Evolutionary conservation across 345 rosid species (phyloP).

Genomic region (Ceriops zippeliana): DNA sequence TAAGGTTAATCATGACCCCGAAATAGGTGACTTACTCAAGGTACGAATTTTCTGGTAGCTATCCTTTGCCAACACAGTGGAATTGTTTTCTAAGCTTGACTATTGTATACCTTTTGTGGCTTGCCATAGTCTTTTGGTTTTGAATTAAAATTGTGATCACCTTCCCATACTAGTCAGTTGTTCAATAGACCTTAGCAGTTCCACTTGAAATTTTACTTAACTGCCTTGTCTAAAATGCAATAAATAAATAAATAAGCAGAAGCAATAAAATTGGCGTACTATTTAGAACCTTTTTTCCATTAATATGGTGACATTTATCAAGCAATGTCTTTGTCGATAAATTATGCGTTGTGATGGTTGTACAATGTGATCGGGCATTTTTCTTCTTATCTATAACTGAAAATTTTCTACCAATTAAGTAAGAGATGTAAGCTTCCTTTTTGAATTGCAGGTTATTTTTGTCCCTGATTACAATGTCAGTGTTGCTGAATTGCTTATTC

Average conservation of each 20-base stretch:
- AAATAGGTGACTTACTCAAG: slow-evolving; percentile 71
- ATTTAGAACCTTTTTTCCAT: not conserved
- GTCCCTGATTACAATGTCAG: slow-evolving; percentile 84
- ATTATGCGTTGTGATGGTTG: not conserved
- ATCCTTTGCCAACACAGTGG: not conserved
- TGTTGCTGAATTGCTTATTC: slow-evolving; percentile 78
- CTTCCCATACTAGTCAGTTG: no score
- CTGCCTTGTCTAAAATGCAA: no score
- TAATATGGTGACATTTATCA: not conserved
- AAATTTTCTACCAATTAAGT: not conserved
- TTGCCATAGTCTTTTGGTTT: no score
- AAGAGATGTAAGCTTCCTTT: not conserved
- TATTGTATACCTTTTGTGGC: not conserved
- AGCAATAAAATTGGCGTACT: no score
- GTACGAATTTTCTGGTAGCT: slow-evolving; percentile 23
- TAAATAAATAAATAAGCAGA: no score
- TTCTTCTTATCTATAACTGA: not conserved
- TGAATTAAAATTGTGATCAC: no score
- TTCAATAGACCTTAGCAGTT: no score
- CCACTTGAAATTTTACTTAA: no score
- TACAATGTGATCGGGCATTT: not conserved
- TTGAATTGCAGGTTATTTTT: slow-evolving; percentile 52
- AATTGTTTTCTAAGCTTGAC: not conserved
- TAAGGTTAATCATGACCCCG: slow-evolving; percentile 65
- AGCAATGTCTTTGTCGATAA: not conserved